Evolutionary conservation across 1,284 basidiomycete genomes (phyloP).

Genomic region (Microbotryum lychnidis-dioicae): DNA sequence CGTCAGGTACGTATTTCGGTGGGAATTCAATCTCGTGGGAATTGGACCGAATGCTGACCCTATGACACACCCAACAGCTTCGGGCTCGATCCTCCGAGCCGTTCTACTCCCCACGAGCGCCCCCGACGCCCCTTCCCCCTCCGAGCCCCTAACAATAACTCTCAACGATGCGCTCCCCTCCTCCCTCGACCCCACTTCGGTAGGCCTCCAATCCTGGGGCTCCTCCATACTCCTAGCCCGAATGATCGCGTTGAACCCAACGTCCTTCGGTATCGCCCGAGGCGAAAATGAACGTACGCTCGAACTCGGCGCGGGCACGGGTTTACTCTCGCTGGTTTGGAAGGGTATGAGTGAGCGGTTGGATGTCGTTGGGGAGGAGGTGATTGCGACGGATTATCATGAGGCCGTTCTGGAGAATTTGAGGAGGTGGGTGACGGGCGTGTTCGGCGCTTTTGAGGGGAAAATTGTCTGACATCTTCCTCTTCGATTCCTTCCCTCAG

Average conservation of each 20-base stretch:
- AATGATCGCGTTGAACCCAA: slow-evolving; percentile 57
- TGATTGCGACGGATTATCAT: slow-evolving; percentile 60
- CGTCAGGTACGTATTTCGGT: slow-evolving; percentile 9
- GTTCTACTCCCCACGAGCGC: slow-evolving; percentile 25
- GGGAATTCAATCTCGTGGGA: not conserved
- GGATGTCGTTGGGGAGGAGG: not conserved
- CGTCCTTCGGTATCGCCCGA: slow-evolving; percentile 47
- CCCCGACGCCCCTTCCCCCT: slow-evolving; percentile 12
- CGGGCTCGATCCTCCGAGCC: slow-evolving; percentile 22
- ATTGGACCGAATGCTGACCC: not conserved
- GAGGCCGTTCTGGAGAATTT: slow-evolving; percentile 68
- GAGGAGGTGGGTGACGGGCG: slow-evolving; percentile 24
- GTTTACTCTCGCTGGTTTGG: slow-evolving; percentile 49
- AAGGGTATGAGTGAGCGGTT: slow-evolving; percentile 26
- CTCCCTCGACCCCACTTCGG: slow-evolving; percentile 62
- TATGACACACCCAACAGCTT: not conserved
- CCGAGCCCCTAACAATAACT: slow-evolving; percentile 41
- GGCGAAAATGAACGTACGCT: slow-evolving; percentile 49
- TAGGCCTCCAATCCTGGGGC: slow-evolving; percentile 89
- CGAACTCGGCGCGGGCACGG: slow-evolving; percentile 82
- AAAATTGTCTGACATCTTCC: no score
- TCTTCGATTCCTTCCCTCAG: slow-evolving; percentile 5
- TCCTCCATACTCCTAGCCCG: slow-evolving; percentile 73
- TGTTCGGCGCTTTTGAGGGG: no score
- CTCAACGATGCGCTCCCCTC: slow-evolving; percentile 66